Evolutionary conservation across 495 filamentous ascomycete genomes (phyloP), one percentile per base, ranked within the genome.

Genomic region (Neurospora cerealis): DNA sequence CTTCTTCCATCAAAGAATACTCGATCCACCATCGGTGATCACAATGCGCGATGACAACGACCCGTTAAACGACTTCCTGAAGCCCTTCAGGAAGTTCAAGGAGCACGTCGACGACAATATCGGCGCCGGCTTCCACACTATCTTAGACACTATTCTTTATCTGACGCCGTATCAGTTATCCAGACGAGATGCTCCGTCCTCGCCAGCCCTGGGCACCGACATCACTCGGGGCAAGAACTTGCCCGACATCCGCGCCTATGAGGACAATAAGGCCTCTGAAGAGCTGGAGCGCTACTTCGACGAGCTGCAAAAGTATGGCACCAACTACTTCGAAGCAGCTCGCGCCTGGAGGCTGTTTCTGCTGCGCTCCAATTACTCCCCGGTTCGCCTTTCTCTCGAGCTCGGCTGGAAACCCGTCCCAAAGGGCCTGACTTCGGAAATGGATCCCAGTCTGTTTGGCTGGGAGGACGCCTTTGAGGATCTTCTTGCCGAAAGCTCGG

Each of bases 401-500:
- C 77, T 75, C 28, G 69, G 78, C 19, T 66, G 48, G 60, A 74
- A 78, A 69, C 82, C 81, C 8, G 72, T 66, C 0, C 81, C 80
- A 0, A 70, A 69, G 19, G 81, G 76, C 37, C 74, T 78, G 9
- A 78, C 79, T n/a, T 48, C 38, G 11, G 73, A 73, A 39, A 36
- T 44, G 32, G 76, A 72, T n/a, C 74, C 73, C n/a, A 41, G 60
- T 3, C 36, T 44, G n/a, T 80, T 81, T 15, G 82, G 79, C 28
- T 85, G 83, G 78, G 70, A 74, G 17, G 83, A 85, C 48, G 83
- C 83, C 70, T 84, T 83, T 66, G 82, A 85, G 69, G 83, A 85
- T 73, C 78, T 85, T 32, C 74, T 85, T 6, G 74, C 73, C 1
- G 79, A 72, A 11, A 76, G 72, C 39, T 76, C 82, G 4, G 83